Percentiles rank a stretch among this genome's conserved stretches.
Evolutionary conservation across 1,284 basidiomycete species (phyloP).

Genomic region (Ceratobasidium theobromae): DNA sequence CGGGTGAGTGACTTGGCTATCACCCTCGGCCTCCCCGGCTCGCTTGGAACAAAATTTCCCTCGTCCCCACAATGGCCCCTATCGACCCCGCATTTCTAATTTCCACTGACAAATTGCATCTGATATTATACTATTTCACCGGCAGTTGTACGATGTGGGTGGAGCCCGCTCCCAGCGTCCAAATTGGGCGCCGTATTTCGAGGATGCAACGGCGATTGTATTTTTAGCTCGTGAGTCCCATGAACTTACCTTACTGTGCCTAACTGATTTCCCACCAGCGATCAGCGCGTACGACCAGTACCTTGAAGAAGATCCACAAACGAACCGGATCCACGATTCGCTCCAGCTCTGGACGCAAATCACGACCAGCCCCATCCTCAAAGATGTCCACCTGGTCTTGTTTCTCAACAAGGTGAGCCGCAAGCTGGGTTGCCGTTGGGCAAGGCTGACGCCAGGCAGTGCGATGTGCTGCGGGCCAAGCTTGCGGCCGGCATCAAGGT

Average conservation of each 20-base stretch:
- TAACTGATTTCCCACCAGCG: conserved; percentile 39
- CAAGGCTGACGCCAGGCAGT: conserved; percentile 57
- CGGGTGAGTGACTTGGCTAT: conserved; percentile 19
- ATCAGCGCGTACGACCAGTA: conserved; percentile 85
- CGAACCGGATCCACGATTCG: conserved; percentile 77
- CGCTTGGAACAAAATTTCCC: neutral
- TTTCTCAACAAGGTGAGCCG: conserved; percentile 68
- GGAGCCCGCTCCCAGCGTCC: conserved; percentile 69
- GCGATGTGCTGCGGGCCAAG: conserved; percentile 66
- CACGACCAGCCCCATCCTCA: conserved; percentile 70
- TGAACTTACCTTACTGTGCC: neutral
- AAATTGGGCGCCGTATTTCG: conserved; percentile 79
- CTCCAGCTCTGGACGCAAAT: conserved; percentile 71
- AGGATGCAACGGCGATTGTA: conserved; percentile 81
- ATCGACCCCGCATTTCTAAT: too few species aligned
- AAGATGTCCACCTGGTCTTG: conserved; percentile 68
- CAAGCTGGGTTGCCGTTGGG: conserved; percentile 2
- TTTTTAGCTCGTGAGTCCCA: conserved; percentile 61
- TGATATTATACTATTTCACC: conserved; percentile 54
- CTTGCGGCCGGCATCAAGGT: conserved; percentile 63
- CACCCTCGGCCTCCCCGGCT: too few species aligned
- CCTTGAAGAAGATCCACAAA: conserved; percentile 73
- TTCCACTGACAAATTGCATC: neutral
- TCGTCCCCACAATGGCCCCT: too few species aligned
- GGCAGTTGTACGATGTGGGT: conserved; percentile 78